Percentiles rank a stretch among this genome's conserved stretches.
Conservation (phyloP, 306 rosid species). For the Fragaria nilgerrensis region DNA sequence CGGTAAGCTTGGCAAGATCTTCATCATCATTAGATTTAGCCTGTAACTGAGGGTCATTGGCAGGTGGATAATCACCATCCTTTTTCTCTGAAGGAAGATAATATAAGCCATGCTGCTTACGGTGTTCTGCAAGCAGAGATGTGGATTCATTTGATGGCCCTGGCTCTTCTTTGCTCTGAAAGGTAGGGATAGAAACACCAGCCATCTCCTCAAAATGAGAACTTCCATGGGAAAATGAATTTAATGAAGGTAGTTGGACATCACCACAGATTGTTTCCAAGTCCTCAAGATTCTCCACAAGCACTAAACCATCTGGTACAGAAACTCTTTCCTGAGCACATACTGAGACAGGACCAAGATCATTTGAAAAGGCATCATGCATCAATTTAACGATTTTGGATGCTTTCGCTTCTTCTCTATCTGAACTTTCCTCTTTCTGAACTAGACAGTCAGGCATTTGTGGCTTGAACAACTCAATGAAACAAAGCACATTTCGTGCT, state of each 20-base stretch:
- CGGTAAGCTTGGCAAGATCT: conserved; percentile 74
- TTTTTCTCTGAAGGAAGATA: conserved; percentile 78
- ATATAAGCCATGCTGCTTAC: conserved; percentile 85
- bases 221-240: conserved; percentile 42
- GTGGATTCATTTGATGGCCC: conserved; percentile 62
- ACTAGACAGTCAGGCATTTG: conserved; percentile 35
- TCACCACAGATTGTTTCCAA: conserved; percentile 60
- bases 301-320: conserved; percentile 72
- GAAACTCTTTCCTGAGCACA: conserved; percentile 79
- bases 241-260: conserved; percentile 45
- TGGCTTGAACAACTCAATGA: conserved; percentile 56
- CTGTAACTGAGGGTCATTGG: conserved; percentile 55
- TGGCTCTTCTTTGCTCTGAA: conserved; percentile 43
- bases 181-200: conserved; percentile 39
- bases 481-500: conserved; percentile 57
- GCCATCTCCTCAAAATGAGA: conserved; percentile 30
- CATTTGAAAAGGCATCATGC: conserved; percentile 51
- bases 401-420: conserved; percentile 38
- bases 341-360: conserved; percentile 75
- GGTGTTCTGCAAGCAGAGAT: conserved; percentile 73
- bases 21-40: conserved; percentile 45
- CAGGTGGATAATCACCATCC: conserved; percentile 77
- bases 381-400: conserved; percentile 44
- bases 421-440: conserved; percentile 34
- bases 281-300: conserved; percentile 70